Conservation (phyloP, 768 basidiomycete species). For the Agrocybe praecox region DNA sequence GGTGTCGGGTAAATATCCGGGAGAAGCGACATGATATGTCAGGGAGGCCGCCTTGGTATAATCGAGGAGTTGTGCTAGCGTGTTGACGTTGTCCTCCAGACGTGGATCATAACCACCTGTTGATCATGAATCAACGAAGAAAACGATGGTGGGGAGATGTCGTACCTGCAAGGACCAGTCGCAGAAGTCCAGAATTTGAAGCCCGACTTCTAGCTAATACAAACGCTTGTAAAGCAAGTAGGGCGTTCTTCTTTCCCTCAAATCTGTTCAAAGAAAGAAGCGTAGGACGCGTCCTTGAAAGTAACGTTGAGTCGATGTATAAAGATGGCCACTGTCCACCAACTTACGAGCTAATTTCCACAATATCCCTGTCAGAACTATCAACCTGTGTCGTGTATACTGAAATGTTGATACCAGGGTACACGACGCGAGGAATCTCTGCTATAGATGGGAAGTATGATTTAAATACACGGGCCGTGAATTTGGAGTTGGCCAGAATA, state of each 20-base stretch:
- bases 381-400: constrained; percentile 62
- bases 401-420: constrained; percentile 88
- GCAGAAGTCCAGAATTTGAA: constrained; percentile 39
- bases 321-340: not conserved
- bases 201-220: constrained; percentile 44
- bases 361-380: constrained; percentile 49
- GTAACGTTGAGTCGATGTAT: not conserved
- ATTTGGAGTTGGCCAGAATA: constrained; percentile 89
- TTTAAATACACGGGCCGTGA: constrained; percentile 83
- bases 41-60: constrained; percentile 57
- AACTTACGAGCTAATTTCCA: constrained; percentile 60
- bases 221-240: constrained; percentile 81
- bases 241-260: constrained; percentile 92
- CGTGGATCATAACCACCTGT: constrained; percentile 91
- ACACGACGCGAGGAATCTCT: constrained; percentile 75
- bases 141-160: not conserved
- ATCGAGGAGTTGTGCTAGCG: constrained; percentile 62
- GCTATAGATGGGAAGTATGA: constrained; percentile 72
- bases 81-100: constrained; percentile 80
- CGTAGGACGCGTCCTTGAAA: constrained; percentile 62
- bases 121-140: not conserved
- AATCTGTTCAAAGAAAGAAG: constrained; percentile 92
- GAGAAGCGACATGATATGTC: constrained; percentile 58
- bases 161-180: constrained; percentile 81
- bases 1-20: constrained; percentile 38